These are phyloP conservation scores for Neurospora sp. DNA, from an alignment of 495 filamentous ascomycete genomes.

Conservation along the genomic window DNA sequence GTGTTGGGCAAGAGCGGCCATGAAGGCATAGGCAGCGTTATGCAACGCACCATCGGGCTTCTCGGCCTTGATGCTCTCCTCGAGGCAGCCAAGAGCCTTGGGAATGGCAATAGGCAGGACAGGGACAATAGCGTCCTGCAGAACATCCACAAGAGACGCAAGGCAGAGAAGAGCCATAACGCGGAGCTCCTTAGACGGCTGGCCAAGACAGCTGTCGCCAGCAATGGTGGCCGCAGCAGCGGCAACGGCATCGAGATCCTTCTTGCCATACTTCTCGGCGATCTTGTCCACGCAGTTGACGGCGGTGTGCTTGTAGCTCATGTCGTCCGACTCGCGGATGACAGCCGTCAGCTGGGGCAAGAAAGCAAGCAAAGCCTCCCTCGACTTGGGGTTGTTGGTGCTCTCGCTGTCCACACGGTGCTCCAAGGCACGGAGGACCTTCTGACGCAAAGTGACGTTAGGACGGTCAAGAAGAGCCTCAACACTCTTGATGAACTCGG, in stretches of 20 bases:
- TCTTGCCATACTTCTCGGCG: slow-evolving; percentile 83
- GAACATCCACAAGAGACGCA: slow-evolving; percentile 74
- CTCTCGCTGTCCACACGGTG: slow-evolving; percentile 59
- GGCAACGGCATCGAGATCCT: slow-evolving; percentile 53
- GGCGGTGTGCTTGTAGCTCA: slow-evolving; percentile 67
- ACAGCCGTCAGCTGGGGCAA: slow-evolving; percentile 64
- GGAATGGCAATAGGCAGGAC: slow-evolving; percentile 66
- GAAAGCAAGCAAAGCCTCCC: slow-evolving; percentile 63
- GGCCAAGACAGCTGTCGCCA: slow-evolving; percentile 63
- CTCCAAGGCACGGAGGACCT: slow-evolving; percentile 70
- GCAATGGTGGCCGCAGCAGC: slow-evolving; percentile 67
- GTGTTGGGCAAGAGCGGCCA: slow-evolving; percentile 65
- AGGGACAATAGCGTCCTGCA: slow-evolving; percentile 76
- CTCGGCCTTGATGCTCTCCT: slow-evolving; percentile 45
- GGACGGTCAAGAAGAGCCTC: slow-evolving; percentile 64
- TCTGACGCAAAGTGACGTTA: slow-evolving; percentile 60
- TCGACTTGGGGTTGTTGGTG: slow-evolving; percentile 53
- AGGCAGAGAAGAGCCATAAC: slow-evolving; percentile 80
- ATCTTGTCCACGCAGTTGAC: slow-evolving; percentile 84
- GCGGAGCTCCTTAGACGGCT: slow-evolving; percentile 58
- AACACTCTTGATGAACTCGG: slow-evolving; percentile 76
- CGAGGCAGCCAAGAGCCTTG: slow-evolving; percentile 57
- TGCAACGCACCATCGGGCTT: slow-evolving; percentile 53
- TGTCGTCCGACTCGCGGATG: slow-evolving; percentile 57
- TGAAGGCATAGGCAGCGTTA: slow-evolving; percentile 69